Evolutionary conservation across 2,329 filamentous ascomycete genomes (phyloP), one percentile per base, ranked within the genome.

Genomic region (Cladophialophora chaetospira): DNA sequence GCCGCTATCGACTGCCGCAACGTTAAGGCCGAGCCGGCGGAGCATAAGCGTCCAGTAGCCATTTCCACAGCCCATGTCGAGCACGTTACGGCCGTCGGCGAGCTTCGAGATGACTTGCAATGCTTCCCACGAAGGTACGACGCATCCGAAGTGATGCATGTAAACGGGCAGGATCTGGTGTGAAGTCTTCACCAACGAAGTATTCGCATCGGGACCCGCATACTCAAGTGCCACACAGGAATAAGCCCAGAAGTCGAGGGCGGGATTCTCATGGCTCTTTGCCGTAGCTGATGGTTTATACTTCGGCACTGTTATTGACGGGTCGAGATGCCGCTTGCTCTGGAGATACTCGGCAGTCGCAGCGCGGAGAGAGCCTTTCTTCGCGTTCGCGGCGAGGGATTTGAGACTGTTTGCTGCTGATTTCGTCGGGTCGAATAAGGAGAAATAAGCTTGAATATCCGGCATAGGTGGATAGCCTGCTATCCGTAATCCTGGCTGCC

Each of bases 101-200:
- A 88, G 69, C 45, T 79, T 74, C 31, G 78, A 79, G 28, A 91
- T 77, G 19, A 87, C 74, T 60, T 80, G 75, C 10, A 91, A 73
- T 1, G 82, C 77, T 65, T 89, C 86, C 69, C 87, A 86, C 8
- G 81, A 83, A 0, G 88, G 88, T 17, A 84, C 84, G 1, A 82
- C 82, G 72, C 88, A 91, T 48, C 87, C 87, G 70, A 91, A 91
- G 71, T 91, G 88, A 72, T 91, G 88, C 79, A 90, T 91, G 53
- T 90, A 78, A 15, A 91, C 76, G 2, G 88, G 88, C 6, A 91
- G 78, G 5, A 89, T 77, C 64, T 88, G 86, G 71, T 91, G 88
- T 47, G 80, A 82, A 57, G 77, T 79, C 50, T 76, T 78, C 3
- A 81, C 78, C 23, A 77, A 72, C 13, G 75, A 77, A 2, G 85